These are phyloP conservation scores for Arthrobotrys sinensis DNA, from an alignment of 2,329 filamentous ascomycete genomes.

Conservation along the genomic window DNA sequence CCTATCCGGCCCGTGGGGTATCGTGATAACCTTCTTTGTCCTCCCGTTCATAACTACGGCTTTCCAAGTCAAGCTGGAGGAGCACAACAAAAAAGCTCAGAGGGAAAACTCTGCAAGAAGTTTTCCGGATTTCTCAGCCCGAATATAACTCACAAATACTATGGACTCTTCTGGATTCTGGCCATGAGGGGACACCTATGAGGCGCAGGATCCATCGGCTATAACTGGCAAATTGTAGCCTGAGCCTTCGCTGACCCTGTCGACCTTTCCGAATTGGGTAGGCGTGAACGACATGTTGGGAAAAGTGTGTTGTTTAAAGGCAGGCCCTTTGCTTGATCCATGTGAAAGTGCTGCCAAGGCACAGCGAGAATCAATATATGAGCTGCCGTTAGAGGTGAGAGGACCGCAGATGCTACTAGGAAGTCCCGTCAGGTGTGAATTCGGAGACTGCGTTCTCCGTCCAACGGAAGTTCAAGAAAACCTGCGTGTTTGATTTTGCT, in stretches of 20 bases:
- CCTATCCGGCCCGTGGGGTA: constrained; percentile 14
- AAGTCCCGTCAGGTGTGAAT: neutral
- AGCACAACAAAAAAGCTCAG: constrained; percentile 18
- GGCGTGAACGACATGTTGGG: constrained; percentile 53
- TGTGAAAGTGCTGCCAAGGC: constrained; percentile 38
- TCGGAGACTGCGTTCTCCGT: constrained; percentile 5
- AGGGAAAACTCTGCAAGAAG: constrained; percentile 45
- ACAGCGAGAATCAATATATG: constrained; percentile 15
- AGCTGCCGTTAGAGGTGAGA: constrained; percentile 54
- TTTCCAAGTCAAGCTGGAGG: constrained; percentile 24
- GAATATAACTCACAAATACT: constrained; percentile 10
- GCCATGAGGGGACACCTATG: neutral
- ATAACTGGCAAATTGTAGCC: constrained; percentile 20
- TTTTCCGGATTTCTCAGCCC: constrained; percentile 13
- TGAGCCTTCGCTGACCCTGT: neutral
- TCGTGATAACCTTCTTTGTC: constrained; percentile 21
- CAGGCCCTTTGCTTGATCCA: constrained; percentile 32
- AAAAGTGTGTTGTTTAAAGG: constrained; percentile 53
- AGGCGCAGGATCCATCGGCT: constrained; percentile 22
- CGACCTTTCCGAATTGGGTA: constrained; percentile 41
- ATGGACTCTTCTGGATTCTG: constrained; percentile 6
- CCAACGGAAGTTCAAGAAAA: neutral
- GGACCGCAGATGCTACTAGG: constrained; percentile 29
- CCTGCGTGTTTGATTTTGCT: constrained; percentile 10
- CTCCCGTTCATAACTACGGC: neutral